These are phyloP conservation scores for Platanthera zijinensis DNA, from an alignment of 106 monocot species.

Conservation along the genomic window DNA sequence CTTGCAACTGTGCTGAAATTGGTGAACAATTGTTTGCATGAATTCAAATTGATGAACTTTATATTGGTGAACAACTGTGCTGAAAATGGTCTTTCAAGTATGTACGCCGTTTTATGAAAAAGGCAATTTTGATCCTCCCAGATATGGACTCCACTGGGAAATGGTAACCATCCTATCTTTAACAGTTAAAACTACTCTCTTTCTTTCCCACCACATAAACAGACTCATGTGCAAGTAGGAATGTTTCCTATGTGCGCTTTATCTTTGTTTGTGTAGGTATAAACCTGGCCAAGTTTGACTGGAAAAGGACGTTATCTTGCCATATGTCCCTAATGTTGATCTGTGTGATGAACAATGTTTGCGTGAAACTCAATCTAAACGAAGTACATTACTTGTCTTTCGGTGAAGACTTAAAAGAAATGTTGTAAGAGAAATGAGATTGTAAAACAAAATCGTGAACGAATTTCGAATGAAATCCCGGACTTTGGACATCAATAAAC, in stretches of 20 bases:
- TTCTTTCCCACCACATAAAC: background rate
- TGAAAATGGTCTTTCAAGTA: conserved; percentile 98
- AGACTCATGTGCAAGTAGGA: background rate
- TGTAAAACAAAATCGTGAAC: no score
- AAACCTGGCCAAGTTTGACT: conserved; percentile 91
- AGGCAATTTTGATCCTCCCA: conserved; percentile 96
- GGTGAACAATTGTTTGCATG: no score
- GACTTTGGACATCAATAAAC: no score
- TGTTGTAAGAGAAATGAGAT: conserved; percentile 84
- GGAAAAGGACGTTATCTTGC: conserved; percentile 92
- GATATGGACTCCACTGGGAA: conserved; percentile 98
- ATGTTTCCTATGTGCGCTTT: background rate
- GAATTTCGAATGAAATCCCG: no score
- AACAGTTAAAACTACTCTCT: background rate
- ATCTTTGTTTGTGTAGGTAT: conserved; percentile 48
- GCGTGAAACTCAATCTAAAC: conserved; percentile 41
- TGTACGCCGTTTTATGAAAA: conserved; percentile 92
- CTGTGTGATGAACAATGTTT: conserved; percentile 66
- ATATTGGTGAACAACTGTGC: no score
- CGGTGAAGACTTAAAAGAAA: conserved; percentile 97
- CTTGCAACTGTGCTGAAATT: no score
- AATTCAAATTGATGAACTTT: no score
- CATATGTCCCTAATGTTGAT: conserved; percentile 87
- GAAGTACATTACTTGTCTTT: conserved; percentile 71
- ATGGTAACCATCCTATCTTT: conserved; percentile 33